A percentile compares a stretch with the other conserved stretches of the same genome.
Conservation (phyloP, 352 stramenopile genomes). For the Globisporangium canariense region DNA sequence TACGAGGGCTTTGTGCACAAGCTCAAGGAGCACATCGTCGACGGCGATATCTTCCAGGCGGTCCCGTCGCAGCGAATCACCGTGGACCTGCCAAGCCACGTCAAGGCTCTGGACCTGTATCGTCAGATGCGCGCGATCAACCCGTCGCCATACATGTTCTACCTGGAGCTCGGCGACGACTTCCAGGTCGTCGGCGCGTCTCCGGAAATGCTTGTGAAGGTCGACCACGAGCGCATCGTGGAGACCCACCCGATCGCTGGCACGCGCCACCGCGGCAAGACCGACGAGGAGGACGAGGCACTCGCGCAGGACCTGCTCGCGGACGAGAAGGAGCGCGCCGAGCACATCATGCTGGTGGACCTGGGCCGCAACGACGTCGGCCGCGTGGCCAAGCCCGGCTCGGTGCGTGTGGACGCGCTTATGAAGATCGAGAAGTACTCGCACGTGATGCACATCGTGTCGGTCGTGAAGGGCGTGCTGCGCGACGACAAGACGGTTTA, state of each 20-base stretch:
- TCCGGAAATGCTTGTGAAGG: constrained; percentile 89
- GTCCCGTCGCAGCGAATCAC: constrained; percentile 81
- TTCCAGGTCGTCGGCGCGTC: constrained; percentile 87
- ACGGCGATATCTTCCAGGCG: constrained; percentile 89
- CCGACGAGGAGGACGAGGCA: constrained; percentile 81
- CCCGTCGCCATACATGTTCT: constrained; percentile 91
- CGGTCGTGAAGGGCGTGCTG: constrained; percentile 82
- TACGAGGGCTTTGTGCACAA: constrained; percentile 88
- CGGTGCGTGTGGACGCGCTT: constrained; percentile 79
- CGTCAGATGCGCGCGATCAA: constrained; percentile 88
- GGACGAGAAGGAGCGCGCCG: constrained; percentile 88
- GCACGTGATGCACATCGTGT: constrained; percentile 92
- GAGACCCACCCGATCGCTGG: constrained; percentile 90
- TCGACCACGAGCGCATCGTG: constrained; percentile 78
- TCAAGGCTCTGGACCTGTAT: constrained; percentile 81
- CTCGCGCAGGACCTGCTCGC: constrained; percentile 74
- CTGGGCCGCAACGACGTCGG: constrained; percentile 89
- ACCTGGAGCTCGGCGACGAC: constrained; percentile 77
- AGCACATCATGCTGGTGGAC: constrained; percentile 93
- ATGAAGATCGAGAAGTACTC: constrained; percentile 93
- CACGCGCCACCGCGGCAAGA: constrained; percentile 80
- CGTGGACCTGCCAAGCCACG: constrained; percentile 59
- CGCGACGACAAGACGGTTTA: constrained; percentile 80
- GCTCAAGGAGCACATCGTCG: constrained; percentile 87
- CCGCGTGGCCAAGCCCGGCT: constrained; percentile 75